A percentile compares a stretch with the other conserved stretches of the same genome.
phyloP scores from a whole-genome alignment of 2,329 filamentous ascomycete genomes.

The Drechslerella coelobrocha region DNA sequence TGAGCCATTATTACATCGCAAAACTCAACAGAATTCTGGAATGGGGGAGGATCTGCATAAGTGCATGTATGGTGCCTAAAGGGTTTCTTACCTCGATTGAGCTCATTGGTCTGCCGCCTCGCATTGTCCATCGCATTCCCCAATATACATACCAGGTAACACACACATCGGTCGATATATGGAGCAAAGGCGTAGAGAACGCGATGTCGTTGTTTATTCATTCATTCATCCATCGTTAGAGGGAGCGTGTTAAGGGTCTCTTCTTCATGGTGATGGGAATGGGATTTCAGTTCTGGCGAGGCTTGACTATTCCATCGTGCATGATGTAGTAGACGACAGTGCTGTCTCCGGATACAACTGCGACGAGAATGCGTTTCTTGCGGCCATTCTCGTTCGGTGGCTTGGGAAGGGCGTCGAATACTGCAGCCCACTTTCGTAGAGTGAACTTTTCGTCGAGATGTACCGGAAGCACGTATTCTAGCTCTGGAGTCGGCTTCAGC shows the following conservation, averaged over 20 bases:
- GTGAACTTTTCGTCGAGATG: slow-evolving; percentile 77
- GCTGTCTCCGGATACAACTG: slow-evolving; percentile 78
- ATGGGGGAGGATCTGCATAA: slow-evolving; percentile 8
- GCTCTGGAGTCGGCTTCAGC: slow-evolving; percentile 58
- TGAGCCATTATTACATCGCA: slow-evolving; percentile 2
- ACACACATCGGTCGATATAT: too few species aligned
- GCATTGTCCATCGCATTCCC: background rate
- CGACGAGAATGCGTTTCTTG: slow-evolving; percentile 74
- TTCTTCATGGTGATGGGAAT: background rate
- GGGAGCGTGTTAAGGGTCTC: too few species aligned
- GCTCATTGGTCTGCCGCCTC: slow-evolving; percentile 21
- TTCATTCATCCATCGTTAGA: too few species aligned
- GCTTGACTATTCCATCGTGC: slow-evolving; percentile 86
- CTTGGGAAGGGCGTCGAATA: slow-evolving; percentile 71
- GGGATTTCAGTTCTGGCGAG: slow-evolving; percentile 72
- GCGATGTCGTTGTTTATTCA: too few species aligned
- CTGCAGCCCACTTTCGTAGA: slow-evolving; percentile 68
- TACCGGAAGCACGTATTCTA: slow-evolving; percentile 79
- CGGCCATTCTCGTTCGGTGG: slow-evolving; percentile 61
- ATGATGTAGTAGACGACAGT: slow-evolving; percentile 85
- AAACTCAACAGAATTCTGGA: too few species aligned
- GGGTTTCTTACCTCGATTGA: slow-evolving; percentile 36
- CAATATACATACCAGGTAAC: too few species aligned
- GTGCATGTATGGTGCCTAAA: slow-evolving; percentile 12
- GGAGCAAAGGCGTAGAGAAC: too few species aligned